Evolutionary conservation across 495 filamentous ascomycete genomes (phyloP), one percentile per base, ranked within the genome.

Genomic region (Talaromyces wortmannii): DNA sequence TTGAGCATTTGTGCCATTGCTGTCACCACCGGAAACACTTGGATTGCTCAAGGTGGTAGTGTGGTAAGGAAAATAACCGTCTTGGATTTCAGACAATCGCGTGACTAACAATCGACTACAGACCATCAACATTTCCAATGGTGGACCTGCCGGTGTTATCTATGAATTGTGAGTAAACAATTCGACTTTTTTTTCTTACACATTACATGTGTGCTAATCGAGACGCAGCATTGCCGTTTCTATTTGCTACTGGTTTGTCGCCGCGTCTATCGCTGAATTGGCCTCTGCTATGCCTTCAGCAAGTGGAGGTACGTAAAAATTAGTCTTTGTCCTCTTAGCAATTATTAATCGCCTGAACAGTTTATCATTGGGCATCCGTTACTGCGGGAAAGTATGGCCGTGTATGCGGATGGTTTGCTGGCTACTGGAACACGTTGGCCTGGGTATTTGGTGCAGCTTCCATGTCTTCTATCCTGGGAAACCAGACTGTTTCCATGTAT

Each of bases 361-460:
- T 95, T 2, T 92, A 92, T 59, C 89, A 94, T 65, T 94, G 89
- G 89, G 88, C 89, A 5, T 83, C 85, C 0, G 78, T 92, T 13
- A 89, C 89, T 0, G 83, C 81, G 5, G 88, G 88, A 2, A 80
- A 72, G 46, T 86, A 84, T 65, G 90, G 89, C 31, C 80, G 87
- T 12, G 63, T 80, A 2, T 71, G 82, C 45, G 89, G 90, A 29
- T 95, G 83, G 68, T 92, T 90, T 59, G 84, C 88, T 0, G 90
- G 90, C 7, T 89, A 80, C 69, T 82, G 87, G 73, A 95, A 95
- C 63, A 86, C 84, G 62, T 80, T 89, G 53, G 90, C 84, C n/a
- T 91, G 89, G 89, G 62, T 78, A 30, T 60, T 80, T 11, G 76
- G 68, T 64, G 87, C 70, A 61, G 84, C 88, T 11, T 85, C 87